Percentiles rank a stretch among this genome's conserved stretches.
phyloP scores from a whole-genome alignment of 73 alveolate genomes.

The Symbiodinium natans region DNA sequence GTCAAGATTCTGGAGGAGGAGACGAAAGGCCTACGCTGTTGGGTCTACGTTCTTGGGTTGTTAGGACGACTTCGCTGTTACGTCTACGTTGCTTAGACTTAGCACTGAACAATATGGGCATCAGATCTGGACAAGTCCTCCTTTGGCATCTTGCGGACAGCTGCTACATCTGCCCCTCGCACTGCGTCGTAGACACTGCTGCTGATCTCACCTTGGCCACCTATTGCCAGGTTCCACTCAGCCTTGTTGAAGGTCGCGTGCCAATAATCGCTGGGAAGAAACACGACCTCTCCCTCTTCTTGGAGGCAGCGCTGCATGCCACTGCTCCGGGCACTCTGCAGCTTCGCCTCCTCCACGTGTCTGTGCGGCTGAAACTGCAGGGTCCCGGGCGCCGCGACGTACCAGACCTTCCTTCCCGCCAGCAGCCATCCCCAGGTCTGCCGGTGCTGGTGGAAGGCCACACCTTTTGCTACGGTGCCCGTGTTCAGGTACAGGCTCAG shows the following conservation, averaged over 20 bases:
- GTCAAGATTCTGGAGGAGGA: too few species aligned
- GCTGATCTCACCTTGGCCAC: slow-evolving; percentile 40
- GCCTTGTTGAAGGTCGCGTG: slow-evolving; percentile 62
- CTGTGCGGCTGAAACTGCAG: neutral
- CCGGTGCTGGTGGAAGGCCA: slow-evolving; percentile 69
- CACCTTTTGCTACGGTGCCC: slow-evolving; percentile 42
- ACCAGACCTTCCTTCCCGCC: slow-evolving; percentile 37
- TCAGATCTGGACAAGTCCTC: neutral
- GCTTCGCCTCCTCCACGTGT: neutral
- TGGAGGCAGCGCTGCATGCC: slow-evolving; percentile 45
- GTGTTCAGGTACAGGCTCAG: slow-evolving; percentile 35
- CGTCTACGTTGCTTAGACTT: too few species aligned
- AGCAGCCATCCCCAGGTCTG: slow-evolving; percentile 61
- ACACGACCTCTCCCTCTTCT: slow-evolving; percentile 45
- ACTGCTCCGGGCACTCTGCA: neutral
- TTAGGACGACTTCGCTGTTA: too few species aligned
- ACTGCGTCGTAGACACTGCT: slow-evolving; percentile 18
- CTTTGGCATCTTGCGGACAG: slow-evolving; percentile 6
- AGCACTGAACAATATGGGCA: too few species aligned
- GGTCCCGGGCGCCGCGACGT: slow-evolving; percentile 12
- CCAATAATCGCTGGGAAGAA: slow-evolving; percentile 53
- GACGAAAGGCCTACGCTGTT: too few species aligned
- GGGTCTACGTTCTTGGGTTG: too few species aligned
- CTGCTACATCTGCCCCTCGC: neutral
- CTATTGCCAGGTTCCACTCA: slow-evolving; percentile 57